These are phyloP conservation scores for Penicillium verhagenii DNA, from an alignment of 495 filamentous ascomycete genomes.

Conservation along the genomic window DNA sequence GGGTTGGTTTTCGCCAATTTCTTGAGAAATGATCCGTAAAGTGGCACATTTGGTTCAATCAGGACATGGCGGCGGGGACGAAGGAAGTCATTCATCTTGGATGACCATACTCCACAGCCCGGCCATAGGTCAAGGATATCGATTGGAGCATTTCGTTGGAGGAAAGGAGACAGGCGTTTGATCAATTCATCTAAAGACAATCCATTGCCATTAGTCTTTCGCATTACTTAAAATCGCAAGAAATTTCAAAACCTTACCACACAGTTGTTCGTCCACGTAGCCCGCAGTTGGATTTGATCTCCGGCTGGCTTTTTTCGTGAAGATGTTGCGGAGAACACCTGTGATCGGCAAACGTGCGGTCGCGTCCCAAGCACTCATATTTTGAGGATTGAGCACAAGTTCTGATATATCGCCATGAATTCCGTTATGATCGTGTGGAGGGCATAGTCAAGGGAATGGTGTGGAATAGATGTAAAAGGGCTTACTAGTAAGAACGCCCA, in stretches of 20 bases:
- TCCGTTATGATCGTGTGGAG: neutral
- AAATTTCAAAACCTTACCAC: constrained; percentile 47
- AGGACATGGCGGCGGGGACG: constrained; percentile 78
- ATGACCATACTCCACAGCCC: constrained; percentile 70
- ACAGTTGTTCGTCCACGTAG: constrained; percentile 58
- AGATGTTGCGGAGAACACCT: constrained; percentile 8
- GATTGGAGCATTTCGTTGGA: constrained; percentile 63
- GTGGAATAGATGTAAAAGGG: no score
- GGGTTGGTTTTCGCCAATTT: constrained; percentile 59
- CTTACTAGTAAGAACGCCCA: no score
- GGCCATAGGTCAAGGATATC: constrained; percentile 87
- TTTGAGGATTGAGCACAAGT: neutral
- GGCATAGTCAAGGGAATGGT: no score
- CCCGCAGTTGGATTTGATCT: constrained; percentile 19
- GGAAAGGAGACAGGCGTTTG: constrained; percentile 54
- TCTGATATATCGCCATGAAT: neutral
- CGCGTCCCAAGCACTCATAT: neutral
- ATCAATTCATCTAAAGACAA: constrained; percentile 45
- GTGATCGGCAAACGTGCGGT: constrained; percentile 23
- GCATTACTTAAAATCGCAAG: neutral
- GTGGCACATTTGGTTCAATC: constrained; percentile 59
- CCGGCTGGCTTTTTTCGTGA: constrained; percentile 1
- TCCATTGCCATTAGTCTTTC: neutral
- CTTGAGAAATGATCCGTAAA: constrained; percentile 58
- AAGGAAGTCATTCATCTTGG: constrained; percentile 68